A percentile compares a stretch with the other conserved stretches of the same genome.
These are phyloP conservation scores for Corynespora cassiicola DNA, from an alignment of 2,329 filamentous ascomycete species.

Conservation along the genomic window DNA sequence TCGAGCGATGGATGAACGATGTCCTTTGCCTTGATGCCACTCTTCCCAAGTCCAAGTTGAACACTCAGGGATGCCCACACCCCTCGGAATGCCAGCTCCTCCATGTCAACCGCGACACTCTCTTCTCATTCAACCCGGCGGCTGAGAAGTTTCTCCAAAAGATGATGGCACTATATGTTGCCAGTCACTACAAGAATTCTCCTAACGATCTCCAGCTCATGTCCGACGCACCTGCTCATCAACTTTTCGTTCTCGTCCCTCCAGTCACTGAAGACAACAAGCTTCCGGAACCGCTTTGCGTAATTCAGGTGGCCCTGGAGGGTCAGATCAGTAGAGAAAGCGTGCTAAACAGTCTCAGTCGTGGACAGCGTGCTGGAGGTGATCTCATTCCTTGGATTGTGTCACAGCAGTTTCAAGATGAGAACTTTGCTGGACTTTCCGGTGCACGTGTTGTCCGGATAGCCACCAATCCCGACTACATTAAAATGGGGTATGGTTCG, in stretches of 20 bases:
- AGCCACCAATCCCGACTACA: slow-evolving; percentile 93
- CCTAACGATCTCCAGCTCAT: slow-evolving; percentile 98
- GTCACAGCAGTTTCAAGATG: slow-evolving; percentile 97
- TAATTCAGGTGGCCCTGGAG: slow-evolving; percentile 92
- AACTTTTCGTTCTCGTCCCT: slow-evolving; percentile 91
- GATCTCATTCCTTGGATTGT: slow-evolving; percentile 98
- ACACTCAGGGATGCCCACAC: slow-evolving; percentile 82
- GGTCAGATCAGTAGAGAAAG: slow-evolving; percentile 93
- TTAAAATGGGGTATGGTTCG: slow-evolving; percentile 90
- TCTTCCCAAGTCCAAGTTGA: slow-evolving; percentile 76
- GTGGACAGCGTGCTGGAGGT: slow-evolving; percentile 86
- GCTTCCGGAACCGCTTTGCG: slow-evolving; percentile 90
- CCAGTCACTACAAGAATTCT: slow-evolving; percentile 97
- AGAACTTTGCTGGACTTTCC: slow-evolving; percentile 91
- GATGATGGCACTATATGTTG: slow-evolving; percentile 97
- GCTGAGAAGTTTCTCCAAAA: slow-evolving; percentile 97
- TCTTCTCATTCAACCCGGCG: slow-evolving; percentile 97
- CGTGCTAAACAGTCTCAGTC: slow-evolving; percentile 85
- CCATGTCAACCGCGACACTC: slow-evolving; percentile 92
- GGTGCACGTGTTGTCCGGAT: slow-evolving; percentile 93
- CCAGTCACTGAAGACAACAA: slow-evolving; percentile 80
- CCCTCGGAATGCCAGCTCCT: slow-evolving; percentile 90
- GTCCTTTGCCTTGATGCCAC: slow-evolving; percentile 94
- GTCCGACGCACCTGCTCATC: slow-evolving; percentile 96
- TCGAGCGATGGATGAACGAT: slow-evolving; percentile 96